Conservation (phyloP, 345 rosid species). For the Camelina neglecta region DNA sequence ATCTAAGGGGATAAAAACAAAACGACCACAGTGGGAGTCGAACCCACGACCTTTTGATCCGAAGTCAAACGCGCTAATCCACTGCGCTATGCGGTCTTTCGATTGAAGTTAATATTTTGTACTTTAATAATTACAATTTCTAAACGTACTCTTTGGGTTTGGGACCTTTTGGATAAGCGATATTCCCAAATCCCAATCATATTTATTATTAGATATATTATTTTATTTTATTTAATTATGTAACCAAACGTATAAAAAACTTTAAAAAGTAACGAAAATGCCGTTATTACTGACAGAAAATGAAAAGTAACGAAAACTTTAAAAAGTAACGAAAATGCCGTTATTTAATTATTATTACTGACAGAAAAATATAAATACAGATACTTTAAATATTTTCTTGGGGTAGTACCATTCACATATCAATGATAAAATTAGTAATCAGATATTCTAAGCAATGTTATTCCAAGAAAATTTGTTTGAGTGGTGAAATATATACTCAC, state of each 20-base stretch:
- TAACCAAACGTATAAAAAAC: background rate
- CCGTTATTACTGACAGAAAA: background rate
- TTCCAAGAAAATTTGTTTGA: background rate
- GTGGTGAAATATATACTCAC: background rate
- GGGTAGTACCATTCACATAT: no score
- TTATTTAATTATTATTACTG: no score
- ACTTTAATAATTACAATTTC: no score
- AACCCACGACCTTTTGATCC: slow-evolving; percentile 90
- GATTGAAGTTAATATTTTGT: no score
- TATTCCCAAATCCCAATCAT: background rate
- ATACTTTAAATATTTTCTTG: background rate
- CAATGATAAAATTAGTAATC: background rate
- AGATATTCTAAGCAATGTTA: background rate
- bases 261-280: background rate
- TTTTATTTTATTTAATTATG: background rate
- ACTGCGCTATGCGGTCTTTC: slow-evolving; percentile 44
- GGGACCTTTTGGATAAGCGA: background rate
- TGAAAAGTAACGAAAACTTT: no score
- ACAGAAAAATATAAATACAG: background rate
- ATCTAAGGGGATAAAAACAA: background rate
- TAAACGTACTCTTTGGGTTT: background rate
- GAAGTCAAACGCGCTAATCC: slow-evolving; percentile 98
- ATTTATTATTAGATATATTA: no score
- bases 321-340: background rate
- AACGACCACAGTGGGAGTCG: slow-evolving; percentile 92